A percentile compares a stretch with the other conserved stretches of the same genome.
These are phyloP conservation scores for Gentiana dahurica DNA, from an alignment of 257 asterid genomes.

Conservation along the genomic window DNA sequence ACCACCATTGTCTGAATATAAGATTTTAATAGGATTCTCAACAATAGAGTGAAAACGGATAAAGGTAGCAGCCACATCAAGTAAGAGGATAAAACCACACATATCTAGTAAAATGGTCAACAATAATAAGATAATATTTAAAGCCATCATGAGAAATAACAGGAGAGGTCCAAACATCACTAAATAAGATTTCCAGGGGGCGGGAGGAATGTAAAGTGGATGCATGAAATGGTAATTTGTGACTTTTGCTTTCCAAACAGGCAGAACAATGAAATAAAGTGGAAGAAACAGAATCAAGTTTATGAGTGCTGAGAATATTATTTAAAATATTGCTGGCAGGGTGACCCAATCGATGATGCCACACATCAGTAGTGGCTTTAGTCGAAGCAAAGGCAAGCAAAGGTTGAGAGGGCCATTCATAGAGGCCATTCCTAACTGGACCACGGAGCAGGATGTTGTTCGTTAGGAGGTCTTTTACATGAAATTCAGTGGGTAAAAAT, in stretches of 20 bases:
- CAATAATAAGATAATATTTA: too few relatives aligned
- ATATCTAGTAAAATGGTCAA: not conserved
- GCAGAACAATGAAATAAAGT: not conserved
- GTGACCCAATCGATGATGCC: slow-evolving; percentile 3
- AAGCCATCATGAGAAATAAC: not conserved
- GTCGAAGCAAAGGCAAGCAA: too few relatives aligned
- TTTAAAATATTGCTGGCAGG: not conserved
- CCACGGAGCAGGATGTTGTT: too few relatives aligned
- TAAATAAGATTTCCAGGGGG: not conserved
- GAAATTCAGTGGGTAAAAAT: not conserved
- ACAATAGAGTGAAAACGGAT: not conserved
- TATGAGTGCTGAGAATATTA: not conserved
- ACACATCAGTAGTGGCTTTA: not conserved
- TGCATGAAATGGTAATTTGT: not conserved
- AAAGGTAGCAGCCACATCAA: not conserved
- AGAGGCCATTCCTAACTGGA: too few relatives aligned
- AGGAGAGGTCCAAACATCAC: not conserved
- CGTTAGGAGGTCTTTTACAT: too few relatives aligned
- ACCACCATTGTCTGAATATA: slow-evolving; percentile 1
- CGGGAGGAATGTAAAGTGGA: not conserved
- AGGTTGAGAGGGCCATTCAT: too few relatives aligned
- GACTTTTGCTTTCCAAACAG: not conserved
- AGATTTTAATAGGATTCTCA: not conserved
- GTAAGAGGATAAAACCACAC: slow-evolving; percentile 1
- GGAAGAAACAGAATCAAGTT: not conserved